phyloP scores from a whole-genome alignment of 1,139 yeast species.

The Suhomyces atakaporum region DNA sequence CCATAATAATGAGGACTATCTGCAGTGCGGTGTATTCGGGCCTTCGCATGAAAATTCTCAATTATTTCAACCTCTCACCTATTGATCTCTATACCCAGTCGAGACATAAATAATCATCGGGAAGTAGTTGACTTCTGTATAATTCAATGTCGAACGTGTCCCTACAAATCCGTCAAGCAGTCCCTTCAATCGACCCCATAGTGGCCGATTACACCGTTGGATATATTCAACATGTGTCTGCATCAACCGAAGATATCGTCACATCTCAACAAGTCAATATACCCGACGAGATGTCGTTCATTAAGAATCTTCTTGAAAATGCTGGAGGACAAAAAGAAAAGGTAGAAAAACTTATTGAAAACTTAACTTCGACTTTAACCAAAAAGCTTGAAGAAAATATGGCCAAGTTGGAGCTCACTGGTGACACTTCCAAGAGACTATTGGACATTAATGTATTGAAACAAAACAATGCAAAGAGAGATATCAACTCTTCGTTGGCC shows the following conservation, averaged over 20 bases:
- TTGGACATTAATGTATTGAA: slow-evolving; percentile 66
- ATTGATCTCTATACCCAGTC: too few species aligned
- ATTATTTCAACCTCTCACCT: too few species aligned
- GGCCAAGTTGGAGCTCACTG: slow-evolving; percentile 65
- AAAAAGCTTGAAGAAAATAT: slow-evolving; percentile 66
- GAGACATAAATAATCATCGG: too few species aligned
- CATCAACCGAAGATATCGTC: slow-evolving; percentile 80
- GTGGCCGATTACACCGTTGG: slow-evolving; percentile 93
- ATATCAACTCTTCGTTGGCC: slow-evolving; percentile 70
- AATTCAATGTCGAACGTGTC: slow-evolving; percentile 54
- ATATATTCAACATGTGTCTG: slow-evolving; percentile 75
- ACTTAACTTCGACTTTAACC: slow-evolving; percentile 50
- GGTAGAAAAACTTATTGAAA: slow-evolving; percentile 49
- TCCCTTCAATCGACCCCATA: slow-evolving; percentile 83
- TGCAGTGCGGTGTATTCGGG: neutral
- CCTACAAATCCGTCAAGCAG: slow-evolving; percentile 84
- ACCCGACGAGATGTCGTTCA: slow-evolving; percentile 63
- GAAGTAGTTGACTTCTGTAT: neutral
- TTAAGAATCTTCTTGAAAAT: slow-evolving; percentile 62
- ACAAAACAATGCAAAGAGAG: slow-evolving; percentile 65
- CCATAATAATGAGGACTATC: too few species aligned
- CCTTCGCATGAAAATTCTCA: slow-evolving; percentile 4
- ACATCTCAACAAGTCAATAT: slow-evolving; percentile 71
- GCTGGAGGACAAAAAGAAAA: slow-evolving; percentile 78
- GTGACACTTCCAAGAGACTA: slow-evolving; percentile 81